Evolutionary conservation across 2,329 filamentous ascomycete genomes (phyloP).

Genomic region (Pseudogymnoascus sp.): DNA sequence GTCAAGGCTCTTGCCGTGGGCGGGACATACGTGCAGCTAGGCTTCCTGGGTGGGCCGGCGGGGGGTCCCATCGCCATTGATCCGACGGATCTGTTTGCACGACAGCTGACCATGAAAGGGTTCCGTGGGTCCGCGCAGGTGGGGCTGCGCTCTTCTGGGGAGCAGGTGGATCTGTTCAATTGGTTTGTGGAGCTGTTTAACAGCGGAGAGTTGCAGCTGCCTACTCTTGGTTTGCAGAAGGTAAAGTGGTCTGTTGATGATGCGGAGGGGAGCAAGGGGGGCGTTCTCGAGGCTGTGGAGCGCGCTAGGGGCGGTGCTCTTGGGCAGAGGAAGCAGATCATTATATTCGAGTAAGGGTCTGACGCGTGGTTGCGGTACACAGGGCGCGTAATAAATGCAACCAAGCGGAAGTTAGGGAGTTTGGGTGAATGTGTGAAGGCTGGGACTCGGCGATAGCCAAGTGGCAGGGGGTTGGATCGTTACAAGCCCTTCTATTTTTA

Average conservation of each 20-base stretch:
- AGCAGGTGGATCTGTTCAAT: background rate
- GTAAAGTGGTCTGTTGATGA: background rate
- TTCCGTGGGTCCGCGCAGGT: background rate
- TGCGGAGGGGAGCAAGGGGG: background rate
- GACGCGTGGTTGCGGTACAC: background rate
- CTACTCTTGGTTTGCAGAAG: background rate
- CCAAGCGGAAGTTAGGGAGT: background rate
- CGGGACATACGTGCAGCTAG: constrained; percentile 17
- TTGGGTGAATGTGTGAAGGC: background rate
- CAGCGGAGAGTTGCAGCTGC: background rate
- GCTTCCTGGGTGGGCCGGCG: constrained; percentile 13
- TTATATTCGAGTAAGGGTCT: background rate
- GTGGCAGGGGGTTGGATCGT: background rate
- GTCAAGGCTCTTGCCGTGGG: constrained; percentile 13
- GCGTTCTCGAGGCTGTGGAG: background rate
- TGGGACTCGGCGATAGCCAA: background rate
- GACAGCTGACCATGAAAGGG: background rate
- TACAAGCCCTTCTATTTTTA: background rate
- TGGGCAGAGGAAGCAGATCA: background rate
- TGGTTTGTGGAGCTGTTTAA: background rate
- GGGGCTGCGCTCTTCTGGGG: background rate
- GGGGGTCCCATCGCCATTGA: background rate
- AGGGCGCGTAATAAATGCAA: background rate
- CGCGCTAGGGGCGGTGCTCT: background rate
- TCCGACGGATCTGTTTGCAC: background rate